These are phyloP conservation scores for Colletotrichum sojae DNA, from an alignment of 2,329 filamentous ascomycete genomes.

Conservation along the genomic window DNA sequence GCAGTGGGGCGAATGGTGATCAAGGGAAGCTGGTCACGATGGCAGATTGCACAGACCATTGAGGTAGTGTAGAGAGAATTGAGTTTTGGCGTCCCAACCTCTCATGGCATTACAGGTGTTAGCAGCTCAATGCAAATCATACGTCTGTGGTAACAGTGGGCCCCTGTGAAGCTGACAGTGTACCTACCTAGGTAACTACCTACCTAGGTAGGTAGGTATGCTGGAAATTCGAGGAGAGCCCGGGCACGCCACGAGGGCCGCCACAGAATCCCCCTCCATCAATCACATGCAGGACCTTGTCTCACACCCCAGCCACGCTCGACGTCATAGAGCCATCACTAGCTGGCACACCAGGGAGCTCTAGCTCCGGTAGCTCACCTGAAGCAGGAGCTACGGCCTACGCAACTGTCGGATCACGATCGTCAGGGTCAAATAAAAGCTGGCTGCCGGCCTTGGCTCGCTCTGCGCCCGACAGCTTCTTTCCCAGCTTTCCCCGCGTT, in stretches of 20 bases:
- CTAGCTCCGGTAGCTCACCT: slow-evolving; percentile 23
- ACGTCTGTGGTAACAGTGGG: too few species aligned
- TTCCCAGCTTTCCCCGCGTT: neutral
- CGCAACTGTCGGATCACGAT: slow-evolving; percentile 38
- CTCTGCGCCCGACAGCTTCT: neutral
- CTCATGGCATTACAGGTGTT: too few species aligned
- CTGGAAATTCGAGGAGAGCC: too few species aligned
- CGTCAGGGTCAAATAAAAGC: slow-evolving; percentile 29
- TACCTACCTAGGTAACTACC: too few species aligned
- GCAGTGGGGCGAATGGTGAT: neutral
- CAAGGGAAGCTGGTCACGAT: neutral
- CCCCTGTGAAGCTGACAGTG: too few species aligned
- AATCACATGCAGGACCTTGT: slow-evolving; percentile 6
- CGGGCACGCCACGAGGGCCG: slow-evolving; percentile 3
- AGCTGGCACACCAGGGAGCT: slow-evolving; percentile 33
- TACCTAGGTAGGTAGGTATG: too few species aligned
- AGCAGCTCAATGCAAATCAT: too few species aligned
- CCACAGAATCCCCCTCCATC: slow-evolving; percentile 1
- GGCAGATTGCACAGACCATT: neutral
- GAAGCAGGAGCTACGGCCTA: slow-evolving; percentile 3
- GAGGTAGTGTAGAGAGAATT: too few species aligned
- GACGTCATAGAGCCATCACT: slow-evolving; percentile 40
- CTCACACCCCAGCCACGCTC: slow-evolving; percentile 22
- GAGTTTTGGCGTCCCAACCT: too few species aligned
- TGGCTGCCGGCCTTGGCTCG: slow-evolving; percentile 5